These are phyloP conservation scores for Veloboletus limbatus DNA, from an alignment of 1,284 basidiomycete genomes.

Conservation along the genomic window DNA sequence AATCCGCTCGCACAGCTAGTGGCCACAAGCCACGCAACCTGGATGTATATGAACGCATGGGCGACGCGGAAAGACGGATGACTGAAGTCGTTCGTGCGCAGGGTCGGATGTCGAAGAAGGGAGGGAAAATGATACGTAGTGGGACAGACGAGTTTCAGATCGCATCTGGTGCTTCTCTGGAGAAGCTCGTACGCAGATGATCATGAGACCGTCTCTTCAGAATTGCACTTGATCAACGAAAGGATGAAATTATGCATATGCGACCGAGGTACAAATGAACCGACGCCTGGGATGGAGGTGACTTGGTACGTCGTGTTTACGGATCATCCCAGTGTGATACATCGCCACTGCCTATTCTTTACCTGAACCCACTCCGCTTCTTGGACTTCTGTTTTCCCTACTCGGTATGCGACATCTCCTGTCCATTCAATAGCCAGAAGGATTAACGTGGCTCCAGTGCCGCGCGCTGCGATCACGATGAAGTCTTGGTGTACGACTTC, in stretches of 20 bases:
- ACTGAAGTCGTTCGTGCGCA: conserved; percentile 81
- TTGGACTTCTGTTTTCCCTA: conserved; percentile 3
- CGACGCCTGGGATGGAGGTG: too few species aligned
- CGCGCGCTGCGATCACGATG: conserved; percentile 13
- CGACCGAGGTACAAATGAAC: too few species aligned
- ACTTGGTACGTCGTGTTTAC: too few species aligned
- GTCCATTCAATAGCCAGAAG: conserved; percentile 21
- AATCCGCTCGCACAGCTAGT: conserved; percentile 2
- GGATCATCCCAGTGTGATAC: conserved; percentile 16
- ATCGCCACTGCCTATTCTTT: conserved; percentile 20
- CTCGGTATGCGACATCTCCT: conserved; percentile 18
- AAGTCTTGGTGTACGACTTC: conserved; percentile 19
- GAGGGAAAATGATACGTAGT: conserved; percentile 75
- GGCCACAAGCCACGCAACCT: conserved; percentile 35
- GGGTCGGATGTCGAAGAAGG: conserved; percentile 79
- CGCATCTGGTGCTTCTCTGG: conserved; percentile 63
- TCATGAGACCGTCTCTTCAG: too few species aligned
- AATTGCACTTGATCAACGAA: too few species aligned
- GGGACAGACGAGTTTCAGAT: conserved; percentile 84
- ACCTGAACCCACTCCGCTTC: conserved; percentile 9
- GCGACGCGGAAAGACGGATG: conserved; percentile 75
- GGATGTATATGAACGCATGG: conserved; percentile 38
- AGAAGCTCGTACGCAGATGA: conserved; percentile 66
- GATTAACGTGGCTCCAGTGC: not conserved
- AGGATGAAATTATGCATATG: too few species aligned